Evolutionary conservation across 345 rosid genomes (phyloP).

Genomic region (Erodium maritimum): DNA sequence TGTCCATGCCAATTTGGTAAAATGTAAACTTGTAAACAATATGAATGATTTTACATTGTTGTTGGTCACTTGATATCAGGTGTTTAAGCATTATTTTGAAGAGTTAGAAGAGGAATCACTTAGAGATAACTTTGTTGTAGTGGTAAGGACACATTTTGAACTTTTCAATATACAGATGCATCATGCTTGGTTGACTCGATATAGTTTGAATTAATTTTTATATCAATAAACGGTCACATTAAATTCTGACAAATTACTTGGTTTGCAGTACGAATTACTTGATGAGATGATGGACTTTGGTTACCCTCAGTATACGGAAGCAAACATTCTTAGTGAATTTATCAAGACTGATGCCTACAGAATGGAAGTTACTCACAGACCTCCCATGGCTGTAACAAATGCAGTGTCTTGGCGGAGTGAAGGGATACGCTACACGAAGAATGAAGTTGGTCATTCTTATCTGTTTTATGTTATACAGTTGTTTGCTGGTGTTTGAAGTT

Average conservation of each 20-base stretch:
- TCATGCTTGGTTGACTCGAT: background rate
- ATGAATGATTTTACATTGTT: background rate
- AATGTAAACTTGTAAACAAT: too few species aligned
- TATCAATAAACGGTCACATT: background rate
- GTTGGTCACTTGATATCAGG: conserved; percentile 23
- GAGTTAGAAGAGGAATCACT: conserved; percentile 94
- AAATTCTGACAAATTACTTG: background rate
- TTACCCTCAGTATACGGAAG: conserved; percentile 90
- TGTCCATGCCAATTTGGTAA: background rate
- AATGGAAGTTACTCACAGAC: conserved; percentile 91
- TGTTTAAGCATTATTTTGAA: conserved; percentile 96
- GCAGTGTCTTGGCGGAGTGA: conserved; percentile 99
- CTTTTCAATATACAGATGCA: background rate
- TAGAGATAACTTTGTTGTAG: conserved; percentile 95
- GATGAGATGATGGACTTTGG: conserved; percentile 99
- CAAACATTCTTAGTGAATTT: conserved; percentile 84
- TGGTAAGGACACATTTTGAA: conserved; percentile 41
- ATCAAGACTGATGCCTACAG: conserved; percentile 96
- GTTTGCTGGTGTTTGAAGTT: conserved; percentile 8
- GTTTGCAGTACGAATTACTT: conserved; percentile 80
- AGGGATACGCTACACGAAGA: conserved; percentile 81
- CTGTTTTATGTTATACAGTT: conserved; percentile 2
- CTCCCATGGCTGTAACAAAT: conserved; percentile 99
- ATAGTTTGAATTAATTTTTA: too few species aligned
- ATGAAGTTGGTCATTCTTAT: conserved; percentile 46